A percentile compares a stretch with the other conserved stretches of the same genome.
These are phyloP conservation scores for Euphrasia confusa DNA, from an alignment of 257 asterid genomes.

Conservation along the genomic window DNA sequence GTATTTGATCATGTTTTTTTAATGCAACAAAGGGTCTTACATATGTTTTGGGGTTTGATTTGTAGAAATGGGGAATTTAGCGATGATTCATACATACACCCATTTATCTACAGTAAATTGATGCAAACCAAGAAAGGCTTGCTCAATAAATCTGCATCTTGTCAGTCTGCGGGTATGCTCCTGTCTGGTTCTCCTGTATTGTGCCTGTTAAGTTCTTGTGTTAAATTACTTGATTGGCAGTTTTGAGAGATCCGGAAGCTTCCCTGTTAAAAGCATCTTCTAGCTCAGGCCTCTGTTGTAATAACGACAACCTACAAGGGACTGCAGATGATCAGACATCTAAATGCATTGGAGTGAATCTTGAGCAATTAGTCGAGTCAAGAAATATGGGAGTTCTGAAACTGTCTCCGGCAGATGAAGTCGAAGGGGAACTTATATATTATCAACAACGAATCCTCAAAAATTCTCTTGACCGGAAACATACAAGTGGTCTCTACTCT, in stretches of 20 bases:
- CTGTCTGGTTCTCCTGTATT: slow-evolving; percentile 24
- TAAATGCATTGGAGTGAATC: slow-evolving; percentile 35
- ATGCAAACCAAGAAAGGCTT: slow-evolving; percentile 39
- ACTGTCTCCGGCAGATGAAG: slow-evolving; percentile 82
- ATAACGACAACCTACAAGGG: slow-evolving; percentile 36
- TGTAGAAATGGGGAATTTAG: slow-evolving; percentile 49
- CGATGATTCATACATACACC: slow-evolving; percentile 52
- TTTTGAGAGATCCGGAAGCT: slow-evolving; percentile 52
- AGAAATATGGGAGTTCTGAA: slow-evolving; percentile 46
- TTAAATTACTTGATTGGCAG: slow-evolving; percentile 44
- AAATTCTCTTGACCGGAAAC: slow-evolving; percentile 49
- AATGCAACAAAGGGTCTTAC: not conserved
- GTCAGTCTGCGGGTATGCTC: slow-evolving; percentile 48
- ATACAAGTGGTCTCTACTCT: slow-evolving; percentile 53
- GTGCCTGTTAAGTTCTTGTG: slow-evolving; percentile 24
- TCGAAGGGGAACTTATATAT: slow-evolving; percentile 88
- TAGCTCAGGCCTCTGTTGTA: slow-evolving; percentile 75
- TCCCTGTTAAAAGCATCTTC: slow-evolving; percentile 72
- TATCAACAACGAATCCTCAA: slow-evolving; percentile 60
- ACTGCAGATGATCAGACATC: slow-evolving; percentile 34
- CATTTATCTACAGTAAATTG: slow-evolving; percentile 50
- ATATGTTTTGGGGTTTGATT: slow-evolving; percentile 15
- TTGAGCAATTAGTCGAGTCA: slow-evolving; percentile 51
- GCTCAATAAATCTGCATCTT: slow-evolving; percentile 30
- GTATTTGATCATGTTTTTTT: not conserved